Evolutionary conservation across 768 basidiomycete genomes (phyloP).

Genomic region (Leucosporidium yakuticum): DNA sequence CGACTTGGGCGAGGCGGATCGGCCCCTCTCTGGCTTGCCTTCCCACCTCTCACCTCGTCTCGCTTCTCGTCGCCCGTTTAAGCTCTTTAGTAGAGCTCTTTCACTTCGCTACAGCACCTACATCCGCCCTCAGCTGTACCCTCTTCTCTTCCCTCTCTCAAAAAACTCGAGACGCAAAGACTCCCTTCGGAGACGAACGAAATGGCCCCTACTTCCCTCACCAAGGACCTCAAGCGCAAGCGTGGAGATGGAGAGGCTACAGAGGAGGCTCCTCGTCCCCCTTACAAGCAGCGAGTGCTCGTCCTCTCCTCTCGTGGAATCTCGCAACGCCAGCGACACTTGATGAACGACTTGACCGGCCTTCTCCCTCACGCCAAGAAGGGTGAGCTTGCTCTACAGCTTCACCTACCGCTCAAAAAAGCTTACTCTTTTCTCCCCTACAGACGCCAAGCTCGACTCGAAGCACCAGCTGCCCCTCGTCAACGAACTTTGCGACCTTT

Average conservation of each 20-base stretch:
- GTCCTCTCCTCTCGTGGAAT: conserved; percentile 87
- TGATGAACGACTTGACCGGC: conserved; percentile 88
- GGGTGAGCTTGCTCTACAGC: conserved; percentile 52
- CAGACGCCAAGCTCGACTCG: conserved; percentile 95
- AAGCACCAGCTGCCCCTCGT: conserved; percentile 87
- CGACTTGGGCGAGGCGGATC: too few species aligned
- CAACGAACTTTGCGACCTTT: conserved; percentile 91
- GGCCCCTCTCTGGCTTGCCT: too few species aligned
- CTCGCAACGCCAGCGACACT: conserved; percentile 91
- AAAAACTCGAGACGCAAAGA: too few species aligned
- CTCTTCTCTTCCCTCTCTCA: too few species aligned
- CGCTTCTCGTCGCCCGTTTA: too few species aligned
- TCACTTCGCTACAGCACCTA: too few species aligned
- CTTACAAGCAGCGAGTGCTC: conserved; percentile 92
- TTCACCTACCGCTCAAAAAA: neutral
- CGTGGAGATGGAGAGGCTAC: conserved; percentile 7
- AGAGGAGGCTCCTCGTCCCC: conserved; percentile 44
- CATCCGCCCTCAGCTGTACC: too few species aligned
- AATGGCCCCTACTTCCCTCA: conserved; percentile 19
- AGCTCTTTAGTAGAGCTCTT: too few species aligned
- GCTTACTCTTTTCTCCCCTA: neutral
- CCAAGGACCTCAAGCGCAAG: conserved; percentile 33
- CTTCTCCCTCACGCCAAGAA: conserved; percentile 94
- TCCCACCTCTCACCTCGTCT: too few species aligned
- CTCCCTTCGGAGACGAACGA: too few species aligned